Evolutionary conservation across 179 eudicot genomes (phyloP), one percentile per base, ranked within the genome.

Genomic region (Heliamphora pulchella): DNA sequence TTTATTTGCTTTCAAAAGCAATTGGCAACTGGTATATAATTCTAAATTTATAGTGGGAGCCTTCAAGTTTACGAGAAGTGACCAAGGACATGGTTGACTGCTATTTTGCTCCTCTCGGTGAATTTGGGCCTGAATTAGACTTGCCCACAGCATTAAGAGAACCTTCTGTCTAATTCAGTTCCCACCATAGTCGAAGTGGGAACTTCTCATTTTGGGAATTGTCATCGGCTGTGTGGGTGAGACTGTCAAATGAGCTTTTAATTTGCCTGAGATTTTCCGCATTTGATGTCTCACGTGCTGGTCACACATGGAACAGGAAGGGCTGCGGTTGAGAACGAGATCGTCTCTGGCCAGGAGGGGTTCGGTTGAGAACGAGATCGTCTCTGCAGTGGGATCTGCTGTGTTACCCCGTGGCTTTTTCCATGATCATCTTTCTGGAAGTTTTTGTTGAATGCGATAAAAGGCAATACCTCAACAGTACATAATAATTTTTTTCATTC

Each of bases 41-140:
- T 67, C 31, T 7, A 66, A 79, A 53, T 80, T 66, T 87, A 83
- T 89, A 91, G 94, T 91, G 92, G 94, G 90, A 84, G 68, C 94
- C 92, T 73, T 90, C 91, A 13, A 84, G 86, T 62, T 80, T 91
- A 43, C 85, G 76, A 82, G 74, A 46, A 71, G 75, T 71, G 58
- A 71, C 43, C 43, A 50, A 71, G 43, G 75, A 71, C 75, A 48
- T 71, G 75, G 58, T 71, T 71, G 75, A 71, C 75, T 50, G 50
- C 58, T 71, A 71, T 71, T 71, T 71, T 50, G 57, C 75, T 48
- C 75, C 75, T 15, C 58, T 71, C 15, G 17, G 58, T 71, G 75
- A 71, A 51, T 50, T 8, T 50, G 58, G 48, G 58, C 58, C 75
- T 71, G 75, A 71, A 50, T 50, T 71, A 50, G 43, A 71, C 75